phyloP scores from a whole-genome alignment of 129 eudicot genomes.

The Tanacetum coccineum region DNA sequence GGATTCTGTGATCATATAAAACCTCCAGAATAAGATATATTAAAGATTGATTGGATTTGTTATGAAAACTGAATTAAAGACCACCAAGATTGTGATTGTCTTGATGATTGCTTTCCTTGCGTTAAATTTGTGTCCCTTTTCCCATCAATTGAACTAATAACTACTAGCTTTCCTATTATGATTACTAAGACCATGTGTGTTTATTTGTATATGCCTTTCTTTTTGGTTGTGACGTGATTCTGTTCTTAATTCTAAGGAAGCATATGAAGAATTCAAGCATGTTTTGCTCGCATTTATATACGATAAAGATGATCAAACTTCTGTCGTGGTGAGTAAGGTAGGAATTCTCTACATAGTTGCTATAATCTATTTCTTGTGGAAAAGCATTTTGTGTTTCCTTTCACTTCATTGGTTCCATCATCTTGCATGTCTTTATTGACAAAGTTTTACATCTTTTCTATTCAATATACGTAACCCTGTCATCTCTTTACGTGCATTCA shows the following conservation, averaged over 20 bases:
- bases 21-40: neutral
- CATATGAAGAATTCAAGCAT: no score
- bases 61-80: neutral
- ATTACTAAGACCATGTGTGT: slow-evolving; percentile 14
- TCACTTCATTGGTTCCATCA: slow-evolving; percentile 1
- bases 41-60: neutral
- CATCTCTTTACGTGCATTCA: slow-evolving; percentile 10
- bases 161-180: slow-evolving; percentile 3
- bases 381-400: slow-evolving; percentile 9
- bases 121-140: neutral
- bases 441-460: slow-evolving; percentile 4
- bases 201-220: slow-evolving; percentile 10
- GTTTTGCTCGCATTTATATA: slow-evolving; percentile 77
- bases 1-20: slow-evolving; percentile 3
- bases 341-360: slow-evolving; percentile 1
- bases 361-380: slow-evolving; percentile 5
- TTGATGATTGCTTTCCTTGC: slow-evolving; percentile 2
- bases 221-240: slow-evolving; percentile 36
- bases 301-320: slow-evolving; percentile 76
- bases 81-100: slow-evolving; percentile 7
- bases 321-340: slow-evolving; percentile 95
- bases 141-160: neutral
- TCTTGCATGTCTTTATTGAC: slow-evolving; percentile 17
- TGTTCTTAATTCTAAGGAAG: slow-evolving; percentile 52
- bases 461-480: slow-evolving; percentile 12